A percentile compares a stretch with the other conserved stretches of the same genome.
Evolutionary conservation across 2,329 filamentous ascomycete species (phyloP).

Genomic region (Hymenoscyphus fructigenus): DNA sequence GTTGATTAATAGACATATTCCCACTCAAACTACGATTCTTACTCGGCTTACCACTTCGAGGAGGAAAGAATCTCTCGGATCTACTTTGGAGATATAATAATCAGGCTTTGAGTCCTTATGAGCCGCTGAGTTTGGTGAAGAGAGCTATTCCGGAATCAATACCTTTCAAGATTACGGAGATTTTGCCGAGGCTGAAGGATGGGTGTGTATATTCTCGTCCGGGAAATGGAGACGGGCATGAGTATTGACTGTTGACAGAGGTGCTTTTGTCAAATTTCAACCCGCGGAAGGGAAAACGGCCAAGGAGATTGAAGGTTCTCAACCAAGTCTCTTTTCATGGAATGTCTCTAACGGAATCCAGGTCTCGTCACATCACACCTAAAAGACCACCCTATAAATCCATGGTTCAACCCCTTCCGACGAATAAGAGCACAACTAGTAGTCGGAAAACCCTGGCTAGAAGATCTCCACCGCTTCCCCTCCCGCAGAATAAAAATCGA

Average conservation of each 20-base stretch:
- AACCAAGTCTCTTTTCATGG: too few species aligned
- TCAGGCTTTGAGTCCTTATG: conserved; percentile 51
- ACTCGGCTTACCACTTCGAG: conserved; percentile 50
- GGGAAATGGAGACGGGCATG: not conserved
- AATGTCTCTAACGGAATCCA: not conserved
- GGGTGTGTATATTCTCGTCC: conserved; percentile 45
- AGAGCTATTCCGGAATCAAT: conserved; percentile 62
- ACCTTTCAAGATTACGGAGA: conserved; percentile 71
- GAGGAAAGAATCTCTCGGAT: conserved; percentile 46
- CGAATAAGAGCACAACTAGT: conserved; percentile 72
- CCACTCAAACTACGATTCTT: conserved; percentile 72
- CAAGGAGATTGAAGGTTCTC: conserved; percentile 54
- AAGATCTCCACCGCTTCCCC: conserved; percentile 84
- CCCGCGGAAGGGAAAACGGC: conserved; percentile 45
- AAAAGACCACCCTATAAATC: conserved; percentile 68
- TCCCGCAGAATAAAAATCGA: conserved; percentile 76
- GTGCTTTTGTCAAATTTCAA: conserved; percentile 86
- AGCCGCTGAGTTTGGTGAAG: conserved; percentile 54
- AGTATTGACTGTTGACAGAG: conserved; percentile 38
- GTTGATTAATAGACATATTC: conserved; percentile 68
- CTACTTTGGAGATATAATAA: conserved; percentile 52
- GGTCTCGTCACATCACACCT: conserved; percentile 60
- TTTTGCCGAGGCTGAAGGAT: conserved; percentile 83
- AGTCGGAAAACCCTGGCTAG: conserved; percentile 85
- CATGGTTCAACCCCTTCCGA: conserved; percentile 86